phyloP scores from a whole-genome alignment of 2,329 filamentous ascomycete species.

The Podosphaera fusca region DNA sequence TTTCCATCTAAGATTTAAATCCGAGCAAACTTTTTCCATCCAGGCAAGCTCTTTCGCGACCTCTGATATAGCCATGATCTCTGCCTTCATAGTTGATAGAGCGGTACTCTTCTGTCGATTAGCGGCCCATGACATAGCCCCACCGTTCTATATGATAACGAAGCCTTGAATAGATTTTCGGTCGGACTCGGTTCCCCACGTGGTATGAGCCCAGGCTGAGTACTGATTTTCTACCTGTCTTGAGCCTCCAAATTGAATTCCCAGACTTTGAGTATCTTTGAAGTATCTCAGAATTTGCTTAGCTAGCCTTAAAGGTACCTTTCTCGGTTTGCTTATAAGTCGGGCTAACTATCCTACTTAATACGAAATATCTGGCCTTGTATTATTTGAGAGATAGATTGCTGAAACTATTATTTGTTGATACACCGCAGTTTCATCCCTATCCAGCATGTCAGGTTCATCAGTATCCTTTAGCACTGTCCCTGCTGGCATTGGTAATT shows the following conservation, averaged over 20 bases:
- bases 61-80: too few relatives aligned
- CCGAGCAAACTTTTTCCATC: too few relatives aligned
- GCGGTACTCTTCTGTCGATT: too few relatives aligned
- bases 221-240: background rate
- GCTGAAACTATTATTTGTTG: background rate
- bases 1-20: too few relatives aligned
- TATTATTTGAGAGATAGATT: background rate
- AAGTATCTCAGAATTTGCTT: background rate
- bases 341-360: background rate
- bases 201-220: background rate
- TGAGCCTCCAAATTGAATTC: background rate
- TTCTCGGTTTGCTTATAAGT: background rate
- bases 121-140: too few relatives aligned
- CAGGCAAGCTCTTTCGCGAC: too few relatives aligned
- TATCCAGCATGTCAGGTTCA: background rate
- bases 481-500: too few relatives aligned
- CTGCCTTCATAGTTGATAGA: too few relatives aligned
- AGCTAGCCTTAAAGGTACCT: background rate
- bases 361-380: background rate
- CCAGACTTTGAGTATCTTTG: background rate
- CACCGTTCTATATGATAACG: too few relatives aligned
- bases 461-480: too few relatives aligned
- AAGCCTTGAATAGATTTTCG: too few relatives aligned
- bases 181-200: background rate
- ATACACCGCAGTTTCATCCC: background rate